Evolutionary conservation across 176 grass and related monocot species (phyloP).

Genomic region (Microstegium vimineum): DNA sequence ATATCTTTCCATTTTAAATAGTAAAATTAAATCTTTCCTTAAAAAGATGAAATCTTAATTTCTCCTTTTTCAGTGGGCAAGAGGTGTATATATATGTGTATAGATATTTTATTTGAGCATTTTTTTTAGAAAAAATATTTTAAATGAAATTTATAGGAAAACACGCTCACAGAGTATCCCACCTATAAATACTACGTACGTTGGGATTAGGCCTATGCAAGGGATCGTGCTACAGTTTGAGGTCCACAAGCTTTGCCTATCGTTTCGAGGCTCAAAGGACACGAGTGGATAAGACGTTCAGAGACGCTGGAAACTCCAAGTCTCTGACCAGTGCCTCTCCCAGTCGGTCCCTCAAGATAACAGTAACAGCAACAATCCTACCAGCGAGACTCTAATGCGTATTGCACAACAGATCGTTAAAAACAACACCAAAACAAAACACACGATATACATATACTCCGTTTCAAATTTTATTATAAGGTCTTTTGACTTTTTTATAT

Average conservation of each 20-base stretch:
- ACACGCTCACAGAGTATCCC: neutral
- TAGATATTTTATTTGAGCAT: neutral
- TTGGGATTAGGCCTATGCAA: neutral
- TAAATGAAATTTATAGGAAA: neutral
- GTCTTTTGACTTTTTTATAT: too few relatives aligned
- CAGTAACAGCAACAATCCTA: neutral
- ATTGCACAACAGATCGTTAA: neutral
- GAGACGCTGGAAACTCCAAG: neutral
- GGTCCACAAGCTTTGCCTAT: neutral
- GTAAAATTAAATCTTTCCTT: neutral
- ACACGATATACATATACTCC: neutral
- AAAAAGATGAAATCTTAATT: neutral
- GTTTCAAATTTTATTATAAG: neutral
- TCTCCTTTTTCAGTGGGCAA: neutral
- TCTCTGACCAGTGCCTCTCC: too few relatives aligned
- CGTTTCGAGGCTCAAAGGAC: neutral
- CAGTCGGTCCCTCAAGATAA: neutral
- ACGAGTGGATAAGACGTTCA: neutral
- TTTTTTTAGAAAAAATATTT: neutral
- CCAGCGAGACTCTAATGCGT: neutral
- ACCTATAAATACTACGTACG: neutral
- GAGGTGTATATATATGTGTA: neutral
- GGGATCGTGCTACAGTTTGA: neutral
- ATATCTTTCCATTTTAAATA: neutral
- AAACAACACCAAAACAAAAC: neutral